Evolutionary conservation across 768 basidiomycete species (phyloP).

Genomic region (Phlebiopsis flavidoalba): DNA sequence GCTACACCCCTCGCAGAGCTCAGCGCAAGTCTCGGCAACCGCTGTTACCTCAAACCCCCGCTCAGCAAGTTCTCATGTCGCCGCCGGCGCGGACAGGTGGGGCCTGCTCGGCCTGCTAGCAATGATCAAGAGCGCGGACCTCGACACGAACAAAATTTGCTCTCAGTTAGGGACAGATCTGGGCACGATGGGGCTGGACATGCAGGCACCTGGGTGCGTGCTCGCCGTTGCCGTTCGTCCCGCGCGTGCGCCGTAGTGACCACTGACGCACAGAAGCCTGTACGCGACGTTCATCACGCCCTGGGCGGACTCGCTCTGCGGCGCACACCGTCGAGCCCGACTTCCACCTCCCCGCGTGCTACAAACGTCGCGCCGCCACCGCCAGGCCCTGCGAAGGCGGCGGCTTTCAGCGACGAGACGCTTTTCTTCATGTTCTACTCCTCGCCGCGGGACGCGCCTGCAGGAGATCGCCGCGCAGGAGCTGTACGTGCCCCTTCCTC

Average conservation of each 20-base stretch:
- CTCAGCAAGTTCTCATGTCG: slow-evolving; percentile 87
- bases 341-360: slow-evolving; percentile 86
- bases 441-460: slow-evolving; percentile 81
- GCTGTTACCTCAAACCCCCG: slow-evolving; percentile 74
- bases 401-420: slow-evolving; percentile 91
- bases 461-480: slow-evolving; percentile 96
- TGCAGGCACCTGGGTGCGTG: slow-evolving; percentile 77
- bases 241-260: not conserved
- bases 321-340: slow-evolving; percentile 87
- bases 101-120: slow-evolving; percentile 82
- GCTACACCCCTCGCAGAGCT: slow-evolving; percentile 27
- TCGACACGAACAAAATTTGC: slow-evolving; percentile 68
- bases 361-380: slow-evolving; percentile 88
- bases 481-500: slow-evolving; percentile 55
- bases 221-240: not conserved
- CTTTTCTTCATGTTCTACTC: slow-evolving; percentile 99
- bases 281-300: slow-evolving; percentile 95
- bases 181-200: slow-evolving; percentile 87
- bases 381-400: slow-evolving; percentile 74
- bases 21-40: slow-evolving; percentile 36
- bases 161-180: slow-evolving; percentile 82
- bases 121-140: slow-evolving; percentile 82
- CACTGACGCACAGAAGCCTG: slow-evolving; percentile 52
- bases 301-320: slow-evolving; percentile 88
- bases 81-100: slow-evolving; percentile 97